Evolutionary conservation across 2,329 filamentous ascomycete genomes (phyloP), one percentile per base, ranked within the genome.

Genomic region (Dactylellina drechsleri): DNA sequence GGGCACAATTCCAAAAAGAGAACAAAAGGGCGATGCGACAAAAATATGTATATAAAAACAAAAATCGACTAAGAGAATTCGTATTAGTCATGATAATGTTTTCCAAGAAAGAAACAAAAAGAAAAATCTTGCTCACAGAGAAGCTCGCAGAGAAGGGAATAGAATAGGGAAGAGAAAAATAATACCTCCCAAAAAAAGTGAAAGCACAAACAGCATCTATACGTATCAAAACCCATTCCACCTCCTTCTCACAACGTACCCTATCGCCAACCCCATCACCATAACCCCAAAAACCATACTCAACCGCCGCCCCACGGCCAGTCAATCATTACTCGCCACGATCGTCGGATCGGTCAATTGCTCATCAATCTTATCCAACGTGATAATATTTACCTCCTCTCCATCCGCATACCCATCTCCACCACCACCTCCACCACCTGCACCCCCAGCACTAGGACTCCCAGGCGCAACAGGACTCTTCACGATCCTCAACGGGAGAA

Each of bases 331-430:
- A 31, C 58, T 60, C 23, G 60, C 36, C 49, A 67, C 58, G 18
- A 75, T 75, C 5, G 71, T 75, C 4, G 71, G 71, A 50, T 75
- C 71, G 20, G 71, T 53, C 23, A 75, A 41, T 43, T 75, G 71
- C 43, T 75, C 64, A 65, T 75, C 71, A 23, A 75, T 75, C 58
- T 75, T 64, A 36, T 75, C 71, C 59, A 75, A 60, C 6, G 71
- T 75, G 41, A 75, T 75, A 36, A 75, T 75, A 45, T 75, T 68
- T 6, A 75, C 71, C 28, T 75, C 71, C 16, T 75, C 71, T 16
- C 64, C 53, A 60, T 75, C 71, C 10, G 58, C 58, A 26, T 40
- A 45, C 56, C 54, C 65, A 45, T 49, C 54, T 16, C 64, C 53
- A 60, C 68, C 71, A 2, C 50, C 58, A 28, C 36, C 43, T 49